Percentiles rank a stretch among this genome's conserved stretches.
phyloP scores from a whole-genome alignment of 345 rosid genomes.

The Lumnitzera littorea region DNA sequence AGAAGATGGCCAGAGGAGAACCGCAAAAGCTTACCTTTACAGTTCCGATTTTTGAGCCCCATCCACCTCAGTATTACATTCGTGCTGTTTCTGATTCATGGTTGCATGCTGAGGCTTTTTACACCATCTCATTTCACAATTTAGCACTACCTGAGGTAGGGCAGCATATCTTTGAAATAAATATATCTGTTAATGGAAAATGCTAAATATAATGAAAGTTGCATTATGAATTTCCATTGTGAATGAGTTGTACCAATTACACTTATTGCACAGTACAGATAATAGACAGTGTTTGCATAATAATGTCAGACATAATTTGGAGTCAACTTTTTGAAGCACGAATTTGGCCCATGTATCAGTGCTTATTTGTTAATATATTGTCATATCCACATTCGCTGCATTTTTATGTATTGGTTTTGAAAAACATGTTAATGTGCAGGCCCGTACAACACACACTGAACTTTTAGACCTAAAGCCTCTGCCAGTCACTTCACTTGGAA shows the following conservation, averaged over 20 bases:
- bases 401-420: neutral
- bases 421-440: slow-evolving; percentile 39
- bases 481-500: slow-evolving; percentile 83
- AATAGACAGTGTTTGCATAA: too few relatives aligned
- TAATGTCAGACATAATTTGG: too few relatives aligned
- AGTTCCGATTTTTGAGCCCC: slow-evolving; percentile 97
- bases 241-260: too few relatives aligned
- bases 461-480: slow-evolving; percentile 93
- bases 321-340: too few relatives aligned
- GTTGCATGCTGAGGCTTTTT: slow-evolving; percentile 92
- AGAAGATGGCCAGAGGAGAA: slow-evolving; percentile 77
- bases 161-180: neutral
- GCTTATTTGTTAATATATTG: neutral
- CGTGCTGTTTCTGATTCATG: slow-evolving; percentile 98
- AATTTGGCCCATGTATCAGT: too few relatives aligned
- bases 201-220: too few relatives aligned
- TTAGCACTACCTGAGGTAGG: slow-evolving; percentile 82
- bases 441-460: slow-evolving; percentile 78
- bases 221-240: too few relatives aligned
- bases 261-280: too few relatives aligned
- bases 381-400: neutral
- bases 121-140: slow-evolving; percentile 85
- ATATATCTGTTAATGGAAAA: neutral
- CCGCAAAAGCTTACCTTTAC: slow-evolving; percentile 90
- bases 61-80: slow-evolving; percentile 93